These are phyloP conservation scores for Kondoa subrosea DNA, from an alignment of 768 basidiomycete species.

Conservation along the genomic window DNA sequence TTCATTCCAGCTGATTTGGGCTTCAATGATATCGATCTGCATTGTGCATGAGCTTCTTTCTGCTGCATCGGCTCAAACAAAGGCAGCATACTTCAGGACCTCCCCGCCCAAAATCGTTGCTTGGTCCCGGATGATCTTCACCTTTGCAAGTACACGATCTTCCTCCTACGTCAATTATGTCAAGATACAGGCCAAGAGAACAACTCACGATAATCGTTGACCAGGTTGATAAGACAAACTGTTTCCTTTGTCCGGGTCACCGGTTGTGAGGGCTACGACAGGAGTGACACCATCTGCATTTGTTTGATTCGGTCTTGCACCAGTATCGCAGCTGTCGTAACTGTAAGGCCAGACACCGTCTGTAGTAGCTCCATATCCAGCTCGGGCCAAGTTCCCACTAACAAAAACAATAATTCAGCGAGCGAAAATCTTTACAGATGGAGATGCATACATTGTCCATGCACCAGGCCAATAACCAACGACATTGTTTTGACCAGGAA, in stretches of 20 bases:
- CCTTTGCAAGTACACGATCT: conserved; percentile 64
- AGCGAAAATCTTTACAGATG: too few species aligned
- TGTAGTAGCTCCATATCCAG: conserved; percentile 68
- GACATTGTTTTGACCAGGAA: not conserved
- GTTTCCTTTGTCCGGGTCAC: conserved; percentile 40
- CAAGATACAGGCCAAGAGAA: not conserved
- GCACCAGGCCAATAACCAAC: conserved; percentile 18
- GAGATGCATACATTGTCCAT: conserved; percentile 18
- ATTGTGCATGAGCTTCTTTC: not conserved
- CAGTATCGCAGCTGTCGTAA: conserved; percentile 70
- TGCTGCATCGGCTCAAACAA: conserved; percentile 31
- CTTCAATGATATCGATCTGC: conserved; percentile 43
- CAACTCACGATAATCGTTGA: conserved; percentile 47
- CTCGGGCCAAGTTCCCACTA: conserved; percentile 51
- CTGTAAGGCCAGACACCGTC: conserved; percentile 51
- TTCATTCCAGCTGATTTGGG: conserved; percentile 36
- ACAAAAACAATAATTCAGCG: too few species aligned
- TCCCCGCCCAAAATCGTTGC: conserved; percentile 46
- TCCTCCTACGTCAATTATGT: not conserved
- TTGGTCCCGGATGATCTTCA: conserved; percentile 77
- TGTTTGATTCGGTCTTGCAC: conserved; percentile 73
- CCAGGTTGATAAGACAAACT: conserved; percentile 66
- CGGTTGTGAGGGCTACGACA: conserved; percentile 35
- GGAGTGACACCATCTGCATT: conserved; percentile 42
- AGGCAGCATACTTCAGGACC: conserved; percentile 66